Base-by-base conservation (phyloP, 495 filamentous ascomycete species). In the Aspergillus nidulans region DNA sequence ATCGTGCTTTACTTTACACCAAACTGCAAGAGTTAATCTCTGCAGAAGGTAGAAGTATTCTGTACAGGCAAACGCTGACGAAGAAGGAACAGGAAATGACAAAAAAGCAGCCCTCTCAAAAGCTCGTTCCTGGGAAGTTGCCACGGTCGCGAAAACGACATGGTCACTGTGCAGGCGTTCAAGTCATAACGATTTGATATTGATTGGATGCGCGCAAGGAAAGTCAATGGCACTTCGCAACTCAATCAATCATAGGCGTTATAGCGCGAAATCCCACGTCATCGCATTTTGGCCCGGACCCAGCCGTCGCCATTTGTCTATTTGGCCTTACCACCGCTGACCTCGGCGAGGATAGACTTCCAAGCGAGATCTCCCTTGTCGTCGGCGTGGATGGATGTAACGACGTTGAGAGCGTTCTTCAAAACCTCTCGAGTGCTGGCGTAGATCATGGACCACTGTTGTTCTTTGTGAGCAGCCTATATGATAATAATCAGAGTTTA, bases 371-470 rank as follows among this genome's bases (percentile, higher is more conserved):
- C 95, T 68, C 87, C 84, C 63, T 79, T 79, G 69, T 96, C 90
- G 72, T 96, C 96, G 73, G 91, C 94, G 78, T 98, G 95, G 63
- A 96, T 82, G 66, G 95, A 92, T 63, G 76, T 74, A 52, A 81
- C 81, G 58, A 97, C 71, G 70, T 82, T 88, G 52, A 98, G 83
- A 24, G 94, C 76, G 68, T 86, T 87, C 80, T 95, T 96, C 61
- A 98, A 79, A 54, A 83, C 83, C 63, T 96, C 91, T 72, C 95
- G 95, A 67, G 92, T 97, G 49, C 90, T 90, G 67, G 92, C 90
- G 85, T 97, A 97, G 62, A 96, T 82, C 95, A 97, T 97, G 75
- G 90, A 73, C 70, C 64, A 73, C 74, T 77, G 49, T 49, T 20
- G 45, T 41, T 18, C 41, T 21, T 10, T 28, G 10, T 75, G 49